Base-by-base conservation (phyloP, 306 rosid species). In the Rosa rugosa region DNA sequence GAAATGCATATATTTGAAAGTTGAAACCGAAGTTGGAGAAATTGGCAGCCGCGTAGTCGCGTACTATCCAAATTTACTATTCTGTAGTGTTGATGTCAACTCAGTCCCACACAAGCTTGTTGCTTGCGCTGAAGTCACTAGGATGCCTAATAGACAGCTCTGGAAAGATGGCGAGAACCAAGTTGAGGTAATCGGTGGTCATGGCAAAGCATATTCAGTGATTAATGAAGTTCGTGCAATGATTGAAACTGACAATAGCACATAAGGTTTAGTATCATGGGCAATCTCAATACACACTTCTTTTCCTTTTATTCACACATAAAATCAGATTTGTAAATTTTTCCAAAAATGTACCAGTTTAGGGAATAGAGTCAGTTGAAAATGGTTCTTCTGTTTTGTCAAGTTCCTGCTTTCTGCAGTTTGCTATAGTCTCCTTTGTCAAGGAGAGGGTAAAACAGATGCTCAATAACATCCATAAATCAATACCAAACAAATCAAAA, bases 21-120 rank as follows among this genome's bases (percentile, higher is more conserved):
- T 83, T 94, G 82, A 91, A 90, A 72, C 98, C 98, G 11, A 88
- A 90, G 78, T 79, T 94, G 89, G 96, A 90, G 86, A 93, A 90
- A 84, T 72, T 90, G 89, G 94, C 96, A 20, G 92, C 91, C 22
- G 92, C 88, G 13, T 89, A 20, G 92, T 90, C 22, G 92, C 88
- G 13, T 89, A 84, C 74, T 78, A 82, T 86, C 91, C 92, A 56
- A 94, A 97, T 47, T 81, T 91, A 88, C 83, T 5, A 76, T 94
- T 94, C 93, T 89, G 88, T 79, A 64, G 86, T 45, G 83, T 94
- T 66, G 93, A 94, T 76, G 99, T 94, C 73, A 92, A 91, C 82
- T 23, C 79, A 57, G 95, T 92, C 79, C 78, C 92, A 46, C 93
- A 89, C 87, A 92, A 84, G 88, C 95, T 94, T 65, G 92, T 94